phyloP scores from a whole-genome alignment of 768 basidiomycete genomes.

The Leccinum broughii region DNA sequence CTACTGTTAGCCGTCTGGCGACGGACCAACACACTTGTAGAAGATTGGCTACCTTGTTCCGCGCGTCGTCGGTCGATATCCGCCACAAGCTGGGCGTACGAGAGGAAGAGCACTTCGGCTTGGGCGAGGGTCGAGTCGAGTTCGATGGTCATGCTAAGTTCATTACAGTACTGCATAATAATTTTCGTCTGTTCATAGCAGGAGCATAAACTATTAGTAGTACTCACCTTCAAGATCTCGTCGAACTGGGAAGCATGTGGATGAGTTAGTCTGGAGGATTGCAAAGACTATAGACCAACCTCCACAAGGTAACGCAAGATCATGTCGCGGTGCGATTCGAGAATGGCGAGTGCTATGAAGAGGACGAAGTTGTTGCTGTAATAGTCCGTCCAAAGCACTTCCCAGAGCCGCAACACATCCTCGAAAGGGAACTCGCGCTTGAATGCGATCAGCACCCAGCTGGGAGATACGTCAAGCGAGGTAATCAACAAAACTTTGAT shows the following conservation, averaged over 20 bases:
- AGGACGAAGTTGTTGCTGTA: conserved; percentile 88
- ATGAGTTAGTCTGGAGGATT: conserved; percentile 3
- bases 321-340: conserved; percentile 95
- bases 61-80: conserved; percentile 83
- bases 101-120: conserved; percentile 94
- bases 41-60: conserved; percentile 42
- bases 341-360: conserved; percentile 90
- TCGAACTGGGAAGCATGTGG: conserved; percentile 56
- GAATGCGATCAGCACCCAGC: conserved; percentile 91
- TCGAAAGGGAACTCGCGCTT: conserved; percentile 96
- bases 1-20: conserved; percentile 25
- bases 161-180: conserved; percentile 76
- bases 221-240: conserved; percentile 31
- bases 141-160: conserved; percentile 95
- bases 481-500: neutral
- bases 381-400: conserved; percentile 90
- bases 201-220: neutral
- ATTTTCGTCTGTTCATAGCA: conserved; percentile 4
- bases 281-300: conserved; percentile 45
- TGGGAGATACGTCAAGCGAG: conserved; percentile 29
- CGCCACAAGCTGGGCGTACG: conserved; percentile 84
- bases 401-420: conserved; percentile 90
- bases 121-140: conserved; percentile 94
- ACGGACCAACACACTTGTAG: conserved; percentile 34
- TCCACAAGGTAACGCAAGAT: conserved; percentile 94